Base-by-base conservation (phyloP, 192 early-diverging fungal species). In the Entomortierella chlamydospora region DNA sequence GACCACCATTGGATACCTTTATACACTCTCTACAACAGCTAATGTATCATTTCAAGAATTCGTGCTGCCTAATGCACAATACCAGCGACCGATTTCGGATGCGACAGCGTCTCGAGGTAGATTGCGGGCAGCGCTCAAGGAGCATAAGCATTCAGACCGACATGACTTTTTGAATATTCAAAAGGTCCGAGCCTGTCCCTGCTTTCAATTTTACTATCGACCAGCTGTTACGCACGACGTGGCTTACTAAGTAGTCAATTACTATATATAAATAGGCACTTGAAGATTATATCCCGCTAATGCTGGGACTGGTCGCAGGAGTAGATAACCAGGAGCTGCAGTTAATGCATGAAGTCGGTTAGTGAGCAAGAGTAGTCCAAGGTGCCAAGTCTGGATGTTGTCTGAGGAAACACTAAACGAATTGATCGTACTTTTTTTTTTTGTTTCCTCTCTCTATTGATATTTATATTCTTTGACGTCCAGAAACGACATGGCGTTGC, bases 401-500 rank as follows among this genome's bases (percentile, higher is more conserved):
- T n/a, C n/a, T n/a, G n/a, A n/a, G n/a, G n/a, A n/a, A n/a, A n/a
- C n/a, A n/a, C n/a, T n/a, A n/a, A n/a, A n/a, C n/a, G n/a, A n/a
- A n/a, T n/a, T n/a, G 34, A 37, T 4, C 34, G 8, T 5, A 23
- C 28, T 41, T 39, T 37, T 71, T 61, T 53, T 61, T 28, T 26
- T 47, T 47, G 7, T 17, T 47, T 47, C 12, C 30, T 5, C 57
- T 39, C 7, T 47, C 29, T 50, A 15, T 33, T 42, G 18, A 56
- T 62, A 37, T 61, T 29, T 28, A 9, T 42, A n/a, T 39, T 63
- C 55, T 43, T 62, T 30, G 8, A 1, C 0, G 20, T 13, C 4
- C 29, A 88, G 87, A 85, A 64, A 85, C 85, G n/a, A 84, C 84
- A 72, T 89, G 88, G 88, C 83, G 86, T 6, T 89, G 85, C 8